Evolutionary conservation across 2,329 filamentous ascomycete species (phyloP), one percentile per base, ranked within the genome.

Genomic region (Penicillium sp.): DNA sequence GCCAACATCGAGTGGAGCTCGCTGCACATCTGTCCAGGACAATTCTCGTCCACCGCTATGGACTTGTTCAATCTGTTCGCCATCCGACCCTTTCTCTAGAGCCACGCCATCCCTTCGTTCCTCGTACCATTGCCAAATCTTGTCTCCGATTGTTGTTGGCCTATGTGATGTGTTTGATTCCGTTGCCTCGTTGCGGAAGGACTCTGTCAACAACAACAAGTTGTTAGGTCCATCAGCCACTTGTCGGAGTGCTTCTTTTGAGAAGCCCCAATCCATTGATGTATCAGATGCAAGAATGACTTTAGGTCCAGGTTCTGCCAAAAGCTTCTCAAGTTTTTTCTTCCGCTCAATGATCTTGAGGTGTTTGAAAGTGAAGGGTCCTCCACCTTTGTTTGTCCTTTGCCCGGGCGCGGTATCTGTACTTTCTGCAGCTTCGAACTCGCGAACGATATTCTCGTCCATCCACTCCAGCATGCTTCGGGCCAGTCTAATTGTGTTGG

Each of bases 401-500:
- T 79, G 79, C 27, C 67, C 65, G 9, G 64, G 62, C 7, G 65
- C 64, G 47, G 65, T 67, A 52, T 77, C 74, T 23, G 68, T 70
- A 34, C 74, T 74, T 54, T 77, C 74, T 1, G 73, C 79, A 14
- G 87, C 85, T 70, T 96, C 92, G 58, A 96, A 95, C 65, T 97
- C 93, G 51, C 91, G 86, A 39, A 96, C 88, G 55, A 99, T 95
- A 54, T 86, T 88, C 67, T 97, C 92, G 68, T 97, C 92, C 92
- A 99, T 97, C 94, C 94, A 99, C 69, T 99, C 94, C 30, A 99
- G 79, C 90, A 99, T 96, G 71, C 93, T 97, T 61, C 92, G 84
- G 26, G 93, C 90, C 62, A 97, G 90, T 48, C 91, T 84, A 81
- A 97, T 89, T 0, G 92, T 96, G 58, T 91, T 92, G 54, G 90